Conservation (phyloP, 805 yeast genomes). For the Wickerhamiella slavikovae region DNA sequence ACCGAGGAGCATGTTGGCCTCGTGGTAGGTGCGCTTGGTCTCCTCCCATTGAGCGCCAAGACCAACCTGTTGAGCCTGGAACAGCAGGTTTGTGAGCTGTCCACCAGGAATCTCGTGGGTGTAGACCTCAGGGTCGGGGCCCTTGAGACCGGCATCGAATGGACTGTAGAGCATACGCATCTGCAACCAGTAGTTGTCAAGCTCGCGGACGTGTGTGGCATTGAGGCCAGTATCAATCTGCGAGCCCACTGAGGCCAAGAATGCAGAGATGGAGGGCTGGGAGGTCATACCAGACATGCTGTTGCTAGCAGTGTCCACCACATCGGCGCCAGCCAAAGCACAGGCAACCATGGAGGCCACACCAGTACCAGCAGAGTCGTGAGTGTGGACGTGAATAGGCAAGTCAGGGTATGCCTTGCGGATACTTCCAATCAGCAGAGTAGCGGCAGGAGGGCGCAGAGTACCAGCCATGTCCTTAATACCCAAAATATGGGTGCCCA, state of each 20-base stretch:
- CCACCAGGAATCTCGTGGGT: conserved; percentile 99
- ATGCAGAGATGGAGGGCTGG: conserved; percentile 88
- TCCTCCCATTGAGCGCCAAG: conserved; percentile 92
- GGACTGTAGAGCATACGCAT: conserved; percentile 92
- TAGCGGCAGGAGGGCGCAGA: conserved; percentile 86
- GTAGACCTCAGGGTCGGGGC: conserved; percentile 98
- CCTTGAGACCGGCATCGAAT: conserved; percentile 96
- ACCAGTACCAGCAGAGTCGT: conserved; percentile 99
- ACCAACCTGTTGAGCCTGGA: conserved; percentile 99
- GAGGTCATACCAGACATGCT: conserved; percentile 97
- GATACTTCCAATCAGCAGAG: conserved; percentile 52
- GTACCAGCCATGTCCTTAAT: conserved; percentile 99
- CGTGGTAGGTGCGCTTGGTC: conserved; percentile 84
- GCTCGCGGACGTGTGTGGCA: conserved; percentile 47
- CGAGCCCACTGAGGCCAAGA: conserved; percentile 82
- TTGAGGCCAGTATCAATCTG: conserved; percentile 55
- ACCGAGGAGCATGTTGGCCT: conserved; percentile 79
- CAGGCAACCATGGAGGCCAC: conserved; percentile 91
- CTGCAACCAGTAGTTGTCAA: conserved; percentile 96
- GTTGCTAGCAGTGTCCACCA: conserved; percentile 91
- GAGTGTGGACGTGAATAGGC: conserved; percentile 97
- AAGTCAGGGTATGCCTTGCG: conserved; percentile 77
- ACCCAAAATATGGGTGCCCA: conserved; percentile 95
- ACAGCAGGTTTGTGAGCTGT: conserved; percentile 87
- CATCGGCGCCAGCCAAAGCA: conserved; percentile 94